These are phyloP conservation scores for Musa acuminata DNA, from an alignment of 176 grass and related monocot genomes.

Conservation along the genomic window DNA sequence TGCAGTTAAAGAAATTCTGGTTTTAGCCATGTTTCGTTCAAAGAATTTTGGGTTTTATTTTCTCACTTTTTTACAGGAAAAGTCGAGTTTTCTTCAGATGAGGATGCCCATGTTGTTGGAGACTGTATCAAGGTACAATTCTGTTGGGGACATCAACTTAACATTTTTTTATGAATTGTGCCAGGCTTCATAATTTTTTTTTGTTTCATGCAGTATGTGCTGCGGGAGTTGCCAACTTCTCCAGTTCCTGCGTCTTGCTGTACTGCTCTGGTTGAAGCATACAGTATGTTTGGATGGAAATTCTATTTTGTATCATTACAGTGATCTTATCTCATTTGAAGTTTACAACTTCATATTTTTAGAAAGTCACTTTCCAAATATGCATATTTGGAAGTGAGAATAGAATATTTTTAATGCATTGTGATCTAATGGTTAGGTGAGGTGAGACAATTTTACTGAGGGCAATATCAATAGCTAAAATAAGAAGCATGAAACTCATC, in stretches of 20 bases:
- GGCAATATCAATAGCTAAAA: too few relatives aligned
- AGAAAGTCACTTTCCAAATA: neutral
- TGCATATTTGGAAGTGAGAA: neutral
- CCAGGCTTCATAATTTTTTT: conserved; percentile 23
- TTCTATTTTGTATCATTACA: neutral
- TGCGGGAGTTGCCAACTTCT: conserved; percentile 83
- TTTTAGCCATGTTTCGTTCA: too few relatives aligned
- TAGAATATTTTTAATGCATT: neutral
- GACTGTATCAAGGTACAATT: conserved; percentile 85
- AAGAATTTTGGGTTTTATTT: too few relatives aligned
- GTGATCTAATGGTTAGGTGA: neutral
- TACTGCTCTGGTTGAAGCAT: conserved; percentile 73
- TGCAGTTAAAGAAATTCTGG: too few relatives aligned
- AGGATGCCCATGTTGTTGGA: conserved; percentile 95
- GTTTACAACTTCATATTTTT: neutral
- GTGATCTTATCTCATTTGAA: neutral
- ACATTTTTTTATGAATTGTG: conserved; percentile 12
- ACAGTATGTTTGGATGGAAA: conserved; percentile 39
- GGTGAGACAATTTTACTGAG: neutral
- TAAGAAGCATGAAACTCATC: too few relatives aligned
- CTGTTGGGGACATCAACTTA: conserved; percentile 2
- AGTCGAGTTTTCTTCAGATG: conserved; percentile 77
- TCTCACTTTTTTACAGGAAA: conserved; percentile 51
- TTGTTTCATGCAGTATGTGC: conserved; percentile 59
- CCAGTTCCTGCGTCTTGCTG: conserved; percentile 83